phyloP scores from a whole-genome alignment of 2,329 filamentous ascomycete genomes.

The Endothia cerciana region DNA sequence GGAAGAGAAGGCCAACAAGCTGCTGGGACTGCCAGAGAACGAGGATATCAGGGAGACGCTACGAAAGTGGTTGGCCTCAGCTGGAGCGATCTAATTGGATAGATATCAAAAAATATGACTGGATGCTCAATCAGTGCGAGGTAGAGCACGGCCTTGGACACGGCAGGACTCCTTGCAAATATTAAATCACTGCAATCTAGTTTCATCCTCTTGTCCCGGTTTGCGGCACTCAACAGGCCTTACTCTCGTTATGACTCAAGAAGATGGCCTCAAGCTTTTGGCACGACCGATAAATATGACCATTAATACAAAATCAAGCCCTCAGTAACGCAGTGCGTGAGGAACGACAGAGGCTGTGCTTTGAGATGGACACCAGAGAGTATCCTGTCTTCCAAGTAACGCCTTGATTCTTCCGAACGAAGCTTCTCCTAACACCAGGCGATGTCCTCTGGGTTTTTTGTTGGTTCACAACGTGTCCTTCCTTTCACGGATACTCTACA shows the following conservation, averaged over 20 bases:
- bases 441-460: too few relatives aligned
- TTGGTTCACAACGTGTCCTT: too few relatives aligned
- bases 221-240: too few relatives aligned
- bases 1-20: constrained; percentile 33
- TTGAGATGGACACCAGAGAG: too few relatives aligned
- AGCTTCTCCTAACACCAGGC: too few relatives aligned
- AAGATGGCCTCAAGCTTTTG: background rate
- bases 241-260: too few relatives aligned
- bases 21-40: constrained; percentile 33
- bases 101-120: background rate
- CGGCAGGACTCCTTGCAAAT: background rate
- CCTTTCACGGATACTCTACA: background rate
- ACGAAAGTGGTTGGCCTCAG: constrained; percentile 24
- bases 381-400: too few relatives aligned
- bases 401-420: too few relatives aligned
- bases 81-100: background rate
- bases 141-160: background rate
- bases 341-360: too few relatives aligned
- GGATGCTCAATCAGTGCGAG: background rate
- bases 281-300: background rate
- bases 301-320: background rate
- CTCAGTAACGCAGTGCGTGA: background rate
- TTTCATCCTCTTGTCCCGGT: too few relatives aligned
- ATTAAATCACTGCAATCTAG: background rate
- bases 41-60: constrained; percentile 31